These are phyloP conservation scores for Linaria vulgaris DNA, from an alignment of 257 asterid genomes.

Conservation along the genomic window DNA sequence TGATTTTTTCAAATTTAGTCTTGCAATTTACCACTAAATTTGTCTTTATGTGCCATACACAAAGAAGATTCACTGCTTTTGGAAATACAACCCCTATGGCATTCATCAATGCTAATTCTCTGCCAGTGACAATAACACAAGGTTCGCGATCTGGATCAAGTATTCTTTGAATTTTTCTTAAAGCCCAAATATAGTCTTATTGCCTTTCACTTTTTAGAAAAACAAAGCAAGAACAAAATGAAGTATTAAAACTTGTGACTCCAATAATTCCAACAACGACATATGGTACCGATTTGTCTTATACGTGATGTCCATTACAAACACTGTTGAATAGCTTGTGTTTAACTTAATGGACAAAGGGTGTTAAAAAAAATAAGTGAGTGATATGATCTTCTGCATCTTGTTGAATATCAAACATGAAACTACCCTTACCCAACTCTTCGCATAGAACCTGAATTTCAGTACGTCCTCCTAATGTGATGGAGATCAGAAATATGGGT, in stretches of 20 bases:
- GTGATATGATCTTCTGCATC: no score
- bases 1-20: background rate
- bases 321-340: no score
- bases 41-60: no score
- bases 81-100: background rate
- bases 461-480: background rate
- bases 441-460: background rate
- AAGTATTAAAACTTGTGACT: background rate
- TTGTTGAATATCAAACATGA: background rate
- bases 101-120: background rate
- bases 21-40: background rate
- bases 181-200: background rate
- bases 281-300: background rate
- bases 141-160: background rate
- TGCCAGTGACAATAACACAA: background rate
- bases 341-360: no score
- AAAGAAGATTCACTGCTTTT: no score
- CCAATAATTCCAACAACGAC: background rate
- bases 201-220: background rate
- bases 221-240: background rate
- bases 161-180: background rate
- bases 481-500: no score
- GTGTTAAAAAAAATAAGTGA: no score
- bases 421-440: background rate
- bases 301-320: background rate